phyloP scores from a whole-genome alignment of 139 green algal genomes.

The Chlamydomonas sphaeroides region DNA sequence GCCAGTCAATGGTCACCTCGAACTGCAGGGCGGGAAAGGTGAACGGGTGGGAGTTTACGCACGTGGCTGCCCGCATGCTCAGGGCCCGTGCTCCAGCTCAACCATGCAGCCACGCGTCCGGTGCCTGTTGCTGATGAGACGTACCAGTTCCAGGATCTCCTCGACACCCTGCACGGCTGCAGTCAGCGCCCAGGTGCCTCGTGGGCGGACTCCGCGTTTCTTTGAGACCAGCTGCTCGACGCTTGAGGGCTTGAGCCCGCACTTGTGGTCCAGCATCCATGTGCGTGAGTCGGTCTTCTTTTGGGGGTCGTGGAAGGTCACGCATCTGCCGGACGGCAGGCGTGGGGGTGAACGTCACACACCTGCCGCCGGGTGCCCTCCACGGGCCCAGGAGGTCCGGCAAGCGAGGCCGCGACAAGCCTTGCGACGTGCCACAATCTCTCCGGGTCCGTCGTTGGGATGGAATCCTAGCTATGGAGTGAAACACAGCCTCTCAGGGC shows the following conservation, averaged over 20 bases:
- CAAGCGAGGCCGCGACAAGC: no score
- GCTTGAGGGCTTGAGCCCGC: constrained; percentile 45
- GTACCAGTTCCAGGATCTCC: constrained; percentile 50
- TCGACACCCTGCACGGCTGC: constrained; percentile 24
- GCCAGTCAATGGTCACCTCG: constrained; percentile 59
- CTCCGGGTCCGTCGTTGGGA: no score
- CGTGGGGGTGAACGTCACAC: no score
- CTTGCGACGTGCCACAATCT: no score
- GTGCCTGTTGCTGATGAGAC: neutral
- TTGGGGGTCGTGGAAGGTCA: constrained; percentile 5
- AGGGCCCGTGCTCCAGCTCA: neutral
- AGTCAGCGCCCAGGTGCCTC: constrained; percentile 39
- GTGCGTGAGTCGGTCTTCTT: constrained; percentile 29
- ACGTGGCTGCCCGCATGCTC: neutral
- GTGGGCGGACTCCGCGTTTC: constrained; percentile 16
- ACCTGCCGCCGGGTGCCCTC: no score
- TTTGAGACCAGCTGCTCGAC: constrained; percentile 5
- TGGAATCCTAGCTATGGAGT: no score
- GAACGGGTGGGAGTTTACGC: neutral
- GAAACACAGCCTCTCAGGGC: no score
- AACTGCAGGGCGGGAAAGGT: constrained; percentile 38
- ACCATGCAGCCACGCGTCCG: no score
- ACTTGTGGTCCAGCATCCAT: constrained; percentile 54
- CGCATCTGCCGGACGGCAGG: no score
- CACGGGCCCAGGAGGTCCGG: neutral